Conservation (phyloP, 805 yeast genomes). For the Candida parachauliodes region DNA sequence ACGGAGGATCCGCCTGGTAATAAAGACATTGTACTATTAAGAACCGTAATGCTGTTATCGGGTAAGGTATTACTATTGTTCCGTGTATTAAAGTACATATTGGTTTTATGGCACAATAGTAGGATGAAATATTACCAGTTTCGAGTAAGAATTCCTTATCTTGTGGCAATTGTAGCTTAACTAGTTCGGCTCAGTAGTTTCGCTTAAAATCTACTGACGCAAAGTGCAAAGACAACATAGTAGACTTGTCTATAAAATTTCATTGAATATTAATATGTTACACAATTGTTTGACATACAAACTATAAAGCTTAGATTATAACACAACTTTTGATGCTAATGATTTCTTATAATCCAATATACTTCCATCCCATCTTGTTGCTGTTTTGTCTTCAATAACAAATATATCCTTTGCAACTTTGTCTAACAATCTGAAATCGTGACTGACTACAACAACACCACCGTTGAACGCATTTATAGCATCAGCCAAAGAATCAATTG, state of each 20-base stretch:
- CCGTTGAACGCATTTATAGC: constrained; percentile 94
- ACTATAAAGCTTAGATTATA: constrained; percentile 22
- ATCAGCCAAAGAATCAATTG: constrained; percentile 95
- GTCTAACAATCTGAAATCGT: constrained; percentile 96
- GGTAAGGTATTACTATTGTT: too few relatives aligned
- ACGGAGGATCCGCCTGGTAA: too few relatives aligned
- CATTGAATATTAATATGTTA: not conserved
- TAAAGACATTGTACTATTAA: too few relatives aligned
- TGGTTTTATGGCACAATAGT: too few relatives aligned
- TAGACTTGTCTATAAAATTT: not conserved
- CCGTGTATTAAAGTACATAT: too few relatives aligned
- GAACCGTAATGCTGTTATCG: too few relatives aligned
- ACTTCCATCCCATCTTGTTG: constrained; percentile 93
- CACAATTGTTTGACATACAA: not conserved
- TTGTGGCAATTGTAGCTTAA: not conserved
- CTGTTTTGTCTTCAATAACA: constrained; percentile 93
- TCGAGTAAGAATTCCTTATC: too few relatives aligned
- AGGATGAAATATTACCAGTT: too few relatives aligned
- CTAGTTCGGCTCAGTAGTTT: too few relatives aligned
- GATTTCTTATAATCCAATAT: constrained; percentile 91
- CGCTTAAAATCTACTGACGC: too few relatives aligned
- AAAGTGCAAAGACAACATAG: too few relatives aligned
- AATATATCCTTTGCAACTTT: constrained; percentile 96
- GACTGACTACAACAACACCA: constrained; percentile 98
- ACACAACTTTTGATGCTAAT: constrained; percentile 86